Evolutionary conservation across 2,329 filamentous ascomycete genomes (phyloP).

Genomic region (Ascochyta viciae-villosae): DNA sequence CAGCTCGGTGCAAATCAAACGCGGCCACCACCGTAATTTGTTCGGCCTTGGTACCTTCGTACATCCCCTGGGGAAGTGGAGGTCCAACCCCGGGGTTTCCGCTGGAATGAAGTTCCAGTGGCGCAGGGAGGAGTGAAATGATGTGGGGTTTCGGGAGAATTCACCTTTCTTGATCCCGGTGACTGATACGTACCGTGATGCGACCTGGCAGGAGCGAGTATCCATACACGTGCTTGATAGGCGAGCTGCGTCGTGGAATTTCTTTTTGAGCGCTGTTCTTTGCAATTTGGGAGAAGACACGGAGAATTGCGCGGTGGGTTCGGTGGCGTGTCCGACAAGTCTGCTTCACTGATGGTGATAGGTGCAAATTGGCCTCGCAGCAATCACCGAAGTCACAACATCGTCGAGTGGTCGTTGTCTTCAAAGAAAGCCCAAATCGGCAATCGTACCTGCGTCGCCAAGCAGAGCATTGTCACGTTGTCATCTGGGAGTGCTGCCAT

Average conservation of each 20-base stretch:
- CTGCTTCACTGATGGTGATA: not conserved
- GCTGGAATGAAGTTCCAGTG: not conserved
- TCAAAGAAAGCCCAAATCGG: not conserved
- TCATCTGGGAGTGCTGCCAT: not conserved
- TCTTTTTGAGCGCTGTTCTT: slow-evolving; percentile 1
- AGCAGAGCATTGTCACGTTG: not conserved
- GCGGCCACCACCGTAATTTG: not conserved
- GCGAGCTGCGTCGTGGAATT: not conserved
- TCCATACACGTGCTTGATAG: slow-evolving; percentile 1
- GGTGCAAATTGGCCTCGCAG: not conserved
- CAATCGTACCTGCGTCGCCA: not conserved
- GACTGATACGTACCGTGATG: not conserved
- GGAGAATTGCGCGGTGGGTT: not conserved
- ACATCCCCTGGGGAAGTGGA: not conserved
- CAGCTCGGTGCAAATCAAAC: slow-evolving; percentile 6
- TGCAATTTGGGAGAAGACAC: not conserved
- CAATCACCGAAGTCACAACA: not conserved
- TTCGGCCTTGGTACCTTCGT: not conserved
- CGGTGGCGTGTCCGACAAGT: not conserved
- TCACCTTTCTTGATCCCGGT: slow-evolving; percentile 2
- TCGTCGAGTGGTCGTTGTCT: not conserved
- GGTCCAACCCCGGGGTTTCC: not conserved
- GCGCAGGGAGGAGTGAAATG: not conserved
- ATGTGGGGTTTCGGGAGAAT: slow-evolving; percentile 7
- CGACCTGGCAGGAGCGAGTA: not conserved